Percentiles rank a stretch among this genome's conserved stretches.
phyloP scores from a whole-genome alignment of 129 eudicot species.

The Flaveria bidentis region DNA sequence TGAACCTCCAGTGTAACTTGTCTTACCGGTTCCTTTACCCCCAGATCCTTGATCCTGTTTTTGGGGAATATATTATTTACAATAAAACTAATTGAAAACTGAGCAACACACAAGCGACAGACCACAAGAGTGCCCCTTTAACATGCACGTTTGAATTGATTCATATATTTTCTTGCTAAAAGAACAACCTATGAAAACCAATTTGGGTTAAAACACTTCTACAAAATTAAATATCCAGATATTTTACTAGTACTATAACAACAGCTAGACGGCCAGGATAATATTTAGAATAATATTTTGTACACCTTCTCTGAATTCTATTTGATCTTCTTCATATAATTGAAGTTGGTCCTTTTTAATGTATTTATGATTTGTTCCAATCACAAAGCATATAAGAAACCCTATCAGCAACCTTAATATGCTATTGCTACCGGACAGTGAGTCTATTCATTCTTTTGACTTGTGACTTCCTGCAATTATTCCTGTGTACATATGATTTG shows the following conservation, averaged over 20 bases:
- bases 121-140: neutral
- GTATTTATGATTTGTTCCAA: neutral
- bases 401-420: constrained; percentile 3
- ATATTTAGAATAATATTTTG: neutral
- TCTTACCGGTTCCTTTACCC: constrained; percentile 45
- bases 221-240: neutral
- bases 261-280: neutral
- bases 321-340: neutral
- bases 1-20: constrained; percentile 58
- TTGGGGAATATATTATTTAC: neutral
- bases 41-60: constrained; percentile 43
- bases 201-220: neutral
- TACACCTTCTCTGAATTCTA: neutral
- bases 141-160: neutral
- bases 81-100: neutral
- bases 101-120: neutral
- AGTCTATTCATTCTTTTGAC: neutral
- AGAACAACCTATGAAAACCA: constrained; percentile 7
- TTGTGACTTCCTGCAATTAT: neutral
- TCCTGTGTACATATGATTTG: neutral
- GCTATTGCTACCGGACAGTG: neutral
- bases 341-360: constrained; percentile 1
- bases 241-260: neutral
- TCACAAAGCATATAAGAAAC: constrained; percentile 10
- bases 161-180: constrained; percentile 10